Evolutionary conservation across 805 yeast species (phyloP).

Genomic region (Lipomyces sp.): DNA sequence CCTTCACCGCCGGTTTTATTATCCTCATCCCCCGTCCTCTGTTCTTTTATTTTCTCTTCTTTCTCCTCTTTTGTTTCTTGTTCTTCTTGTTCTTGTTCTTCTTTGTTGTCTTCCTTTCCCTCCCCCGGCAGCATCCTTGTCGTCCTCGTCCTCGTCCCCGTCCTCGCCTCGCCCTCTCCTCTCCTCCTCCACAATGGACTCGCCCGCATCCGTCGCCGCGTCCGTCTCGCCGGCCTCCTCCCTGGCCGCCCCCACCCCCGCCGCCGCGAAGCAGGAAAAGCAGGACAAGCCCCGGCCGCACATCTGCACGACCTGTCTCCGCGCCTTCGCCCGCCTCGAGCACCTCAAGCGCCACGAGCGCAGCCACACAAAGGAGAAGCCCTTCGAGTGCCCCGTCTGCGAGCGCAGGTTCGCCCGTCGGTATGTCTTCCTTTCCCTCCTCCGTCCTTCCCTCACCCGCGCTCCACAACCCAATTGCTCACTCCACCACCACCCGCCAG

Average conservation of each 20-base stretch:
- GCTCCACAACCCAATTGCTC: not conserved
- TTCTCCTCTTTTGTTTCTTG: slow-evolving; percentile 2
- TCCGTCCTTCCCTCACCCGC: slow-evolving; percentile 44
- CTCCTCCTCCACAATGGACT: not conserved
- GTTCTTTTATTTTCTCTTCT: no score
- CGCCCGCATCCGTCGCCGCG: not conserved
- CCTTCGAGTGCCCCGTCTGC: slow-evolving; percentile 93
- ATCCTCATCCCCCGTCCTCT: no score
- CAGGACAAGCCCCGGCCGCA: slow-evolving; percentile 95
- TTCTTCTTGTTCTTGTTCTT: not conserved
- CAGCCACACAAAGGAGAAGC: slow-evolving; percentile 93
- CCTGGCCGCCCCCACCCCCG: not conserved
- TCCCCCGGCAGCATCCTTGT: no score
- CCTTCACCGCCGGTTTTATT: no score
- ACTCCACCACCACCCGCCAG: slow-evolving; percentile 6
- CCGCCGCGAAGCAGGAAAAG: slow-evolving; percentile 39
- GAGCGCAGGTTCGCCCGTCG: slow-evolving; percentile 94
- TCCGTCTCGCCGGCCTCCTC: not conserved
- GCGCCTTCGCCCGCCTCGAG: slow-evolving; percentile 93
- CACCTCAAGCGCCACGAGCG: slow-evolving; percentile 92
- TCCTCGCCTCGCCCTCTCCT: not conserved
- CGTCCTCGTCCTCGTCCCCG: not conserved
- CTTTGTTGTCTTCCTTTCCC: no score
- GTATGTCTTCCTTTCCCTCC: slow-evolving; percentile 9
- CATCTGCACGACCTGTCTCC: slow-evolving; percentile 81